Percentiles rank a stretch among this genome's conserved stretches.
Conservation (phyloP, 805 yeast species). For the Kodamaea kaohsiungensis region DNA sequence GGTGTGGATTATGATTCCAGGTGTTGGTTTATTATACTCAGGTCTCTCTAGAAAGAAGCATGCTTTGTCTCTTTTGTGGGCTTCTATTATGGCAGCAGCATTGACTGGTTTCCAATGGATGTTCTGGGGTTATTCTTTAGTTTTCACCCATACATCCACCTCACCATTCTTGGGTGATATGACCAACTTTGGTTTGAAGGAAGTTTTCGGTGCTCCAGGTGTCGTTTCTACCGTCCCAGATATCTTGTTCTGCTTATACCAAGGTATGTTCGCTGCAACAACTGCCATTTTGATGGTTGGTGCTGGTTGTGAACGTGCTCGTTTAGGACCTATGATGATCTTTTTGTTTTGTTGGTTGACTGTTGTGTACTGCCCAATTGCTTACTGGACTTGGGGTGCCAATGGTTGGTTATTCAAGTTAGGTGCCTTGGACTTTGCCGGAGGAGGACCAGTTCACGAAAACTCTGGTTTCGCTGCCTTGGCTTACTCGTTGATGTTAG, state of each 20-base stretch:
- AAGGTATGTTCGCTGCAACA: conserved; percentile 94
- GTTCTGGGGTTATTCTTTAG: conserved; percentile 95
- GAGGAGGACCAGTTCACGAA: conserved; percentile 98
- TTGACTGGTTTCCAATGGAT: conserved; percentile 93
- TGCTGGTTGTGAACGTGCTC: conserved; percentile 97
- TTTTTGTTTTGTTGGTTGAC: conserved; percentile 94
- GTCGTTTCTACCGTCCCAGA: conserved; percentile 78
- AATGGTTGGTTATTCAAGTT: conserved; percentile 84
- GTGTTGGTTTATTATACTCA: conserved; percentile 89
- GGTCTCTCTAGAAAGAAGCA: conserved; percentile 95
- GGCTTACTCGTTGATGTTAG: conserved; percentile 88
- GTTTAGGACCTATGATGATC: conserved; percentile 95
- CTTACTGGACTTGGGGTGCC: conserved; percentile 97
- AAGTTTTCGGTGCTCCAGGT: conserved; percentile 80
- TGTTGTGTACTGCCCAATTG: conserved; percentile 92
- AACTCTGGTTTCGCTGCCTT: conserved; percentile 93
- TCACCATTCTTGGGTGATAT: conserved; percentile 79
- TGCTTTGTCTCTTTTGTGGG: conserved; percentile 93
- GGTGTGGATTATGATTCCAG: conserved; percentile 97
- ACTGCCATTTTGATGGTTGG: conserved; percentile 95
- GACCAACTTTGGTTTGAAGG: conserved; percentile 74
- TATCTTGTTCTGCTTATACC: conserved; percentile 85
- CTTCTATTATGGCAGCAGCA: conserved; percentile 85
- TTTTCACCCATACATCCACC: conserved; percentile 67
- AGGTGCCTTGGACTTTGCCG: conserved; percentile 94